Evolutionary conservation across 352 stramenopile genomes (phyloP), one percentile per base, ranked within the genome.

Genomic region (Phytophthora kernoviae): DNA sequence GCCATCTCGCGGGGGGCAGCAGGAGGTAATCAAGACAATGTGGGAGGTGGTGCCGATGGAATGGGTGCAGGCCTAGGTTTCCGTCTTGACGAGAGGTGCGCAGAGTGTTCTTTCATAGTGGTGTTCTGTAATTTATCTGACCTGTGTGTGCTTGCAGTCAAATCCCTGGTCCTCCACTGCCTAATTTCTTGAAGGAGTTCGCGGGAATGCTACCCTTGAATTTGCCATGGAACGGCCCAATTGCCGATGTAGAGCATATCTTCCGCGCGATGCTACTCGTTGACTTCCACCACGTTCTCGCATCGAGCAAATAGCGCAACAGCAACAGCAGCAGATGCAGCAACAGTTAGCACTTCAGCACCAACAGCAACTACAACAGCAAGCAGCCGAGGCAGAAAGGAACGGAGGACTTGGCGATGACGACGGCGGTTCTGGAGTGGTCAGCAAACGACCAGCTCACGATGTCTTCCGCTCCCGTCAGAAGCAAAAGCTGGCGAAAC

Each of bases 171-270:
- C 84, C 87, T 34, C 84, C 87, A 6, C 44, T 96, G 15, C 87
- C 87, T n/a, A 79, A 93, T 32, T 96, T 93, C 52, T 62, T 96
- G 32, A 93, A 93, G 52, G 80, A 90, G 37, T 96, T 94, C 68
- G 87, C 87, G 9, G 56, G 66, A 21, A 90, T 94, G 82, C 54
- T 96, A 43, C 87, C 87, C 15, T 64, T 96, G 18, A 81, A 84
- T 44, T 50, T 93, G 32, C 78, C 84, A n/a, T 96, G 87, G 87
- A 94, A 96, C 46, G 87, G 87, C 14, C 87, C 87, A 15, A 90
- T 96, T 42, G 87, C 87, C 11, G 87, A 96, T 41, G 84, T 92
- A 1, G 87, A 96, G 53, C 86, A 94, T 54, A 88, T 96, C 41
- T 93, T 85, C 68, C 84, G 85, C 36, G 85, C 85, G 0, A 91